These are phyloP conservation scores for Microstegium vimineum DNA, from an alignment of 176 grass and related monocot genomes.

Conservation along the genomic window DNA sequence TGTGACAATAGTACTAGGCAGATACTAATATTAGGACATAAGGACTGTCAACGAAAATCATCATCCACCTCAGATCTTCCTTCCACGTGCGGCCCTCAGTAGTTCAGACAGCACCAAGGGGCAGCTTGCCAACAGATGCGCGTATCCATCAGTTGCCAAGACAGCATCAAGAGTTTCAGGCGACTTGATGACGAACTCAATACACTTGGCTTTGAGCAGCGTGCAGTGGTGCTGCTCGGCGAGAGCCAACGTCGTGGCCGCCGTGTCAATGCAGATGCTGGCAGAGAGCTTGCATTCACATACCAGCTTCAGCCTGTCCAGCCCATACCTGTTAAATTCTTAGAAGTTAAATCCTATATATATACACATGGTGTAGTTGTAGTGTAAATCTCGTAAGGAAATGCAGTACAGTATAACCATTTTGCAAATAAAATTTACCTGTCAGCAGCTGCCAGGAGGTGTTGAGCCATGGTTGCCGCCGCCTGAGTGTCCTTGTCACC, in stretches of 20 bases:
- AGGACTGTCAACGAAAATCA: background rate
- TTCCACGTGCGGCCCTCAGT: background rate
- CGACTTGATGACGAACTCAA: constrained; percentile 20
- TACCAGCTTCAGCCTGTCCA: constrained; percentile 47
- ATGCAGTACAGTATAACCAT: too few relatives aligned
- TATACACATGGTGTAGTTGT: background rate
- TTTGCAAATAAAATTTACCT: background rate
- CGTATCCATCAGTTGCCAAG: background rate
- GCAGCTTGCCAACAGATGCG: background rate
- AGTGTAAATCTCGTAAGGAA: too few relatives aligned
- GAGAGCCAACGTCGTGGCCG: constrained; percentile 27
- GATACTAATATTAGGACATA: too few relatives aligned
- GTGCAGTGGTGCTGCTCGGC: constrained; percentile 43
- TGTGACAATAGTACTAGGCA: too few relatives aligned
- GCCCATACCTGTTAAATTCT: constrained; percentile 3
- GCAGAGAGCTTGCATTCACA: constrained; percentile 33
- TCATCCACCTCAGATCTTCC: background rate
- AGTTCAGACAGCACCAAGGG: background rate
- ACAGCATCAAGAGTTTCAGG: constrained; percentile 12
- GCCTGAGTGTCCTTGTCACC: background rate
- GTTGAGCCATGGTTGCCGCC: constrained; percentile 18
- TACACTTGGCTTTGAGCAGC: constrained; percentile 41
- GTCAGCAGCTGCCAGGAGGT: constrained; percentile 40
- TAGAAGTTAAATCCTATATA: background rate
- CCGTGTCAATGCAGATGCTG: constrained; percentile 25